Conservation (phyloP, 495 filamentous ascomycete species). For the Aspergillus panamensis region DNA sequence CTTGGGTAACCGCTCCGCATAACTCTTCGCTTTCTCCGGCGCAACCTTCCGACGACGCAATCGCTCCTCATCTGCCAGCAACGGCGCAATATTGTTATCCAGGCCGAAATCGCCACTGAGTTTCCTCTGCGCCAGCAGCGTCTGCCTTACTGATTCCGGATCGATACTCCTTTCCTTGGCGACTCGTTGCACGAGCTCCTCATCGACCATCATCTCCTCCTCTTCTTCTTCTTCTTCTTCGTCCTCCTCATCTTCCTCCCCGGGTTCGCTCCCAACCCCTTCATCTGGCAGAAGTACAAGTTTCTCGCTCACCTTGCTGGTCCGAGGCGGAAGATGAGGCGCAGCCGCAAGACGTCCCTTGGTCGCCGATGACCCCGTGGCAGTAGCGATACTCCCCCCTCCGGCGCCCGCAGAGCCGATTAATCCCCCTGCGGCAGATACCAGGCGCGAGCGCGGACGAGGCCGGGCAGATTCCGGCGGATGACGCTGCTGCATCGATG, state of each 20-base stretch:
- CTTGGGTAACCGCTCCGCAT: conserved; percentile 93
- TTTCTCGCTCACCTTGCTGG: conserved; percentile 92
- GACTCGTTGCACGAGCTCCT: conserved; percentile 38
- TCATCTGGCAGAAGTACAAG: conserved; percentile 88
- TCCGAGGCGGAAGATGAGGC: conserved; percentile 79
- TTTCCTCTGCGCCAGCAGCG: conserved; percentile 36
- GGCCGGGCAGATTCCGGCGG: conserved; percentile 57
- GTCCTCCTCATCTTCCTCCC: conserved; percentile 43
- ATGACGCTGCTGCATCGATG: conserved; percentile 84
- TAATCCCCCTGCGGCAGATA: conserved; percentile 34
- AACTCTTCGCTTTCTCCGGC: conserved; percentile 75
- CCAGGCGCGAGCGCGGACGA: conserved; percentile 45
- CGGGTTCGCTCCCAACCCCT: conserved; percentile 32
- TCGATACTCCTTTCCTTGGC: conserved; percentile 38
- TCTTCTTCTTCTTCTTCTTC: conserved; percentile 47
- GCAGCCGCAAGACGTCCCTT: conserved; percentile 48
- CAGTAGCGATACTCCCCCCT: conserved; percentile 16
- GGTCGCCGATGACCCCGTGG: conserved; percentile 23
- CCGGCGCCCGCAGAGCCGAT: conserved; percentile 24
- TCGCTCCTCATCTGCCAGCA: conserved; percentile 75
- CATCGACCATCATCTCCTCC: conserved; percentile 50
- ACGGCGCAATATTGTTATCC: conserved; percentile 64
- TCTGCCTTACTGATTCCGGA: conserved; percentile 37
- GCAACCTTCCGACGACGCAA: conserved; percentile 56
- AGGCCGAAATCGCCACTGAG: conserved; percentile 49